phyloP scores from a whole-genome alignment of 768 basidiomycete species.

The Trametes cingulata region DNA sequence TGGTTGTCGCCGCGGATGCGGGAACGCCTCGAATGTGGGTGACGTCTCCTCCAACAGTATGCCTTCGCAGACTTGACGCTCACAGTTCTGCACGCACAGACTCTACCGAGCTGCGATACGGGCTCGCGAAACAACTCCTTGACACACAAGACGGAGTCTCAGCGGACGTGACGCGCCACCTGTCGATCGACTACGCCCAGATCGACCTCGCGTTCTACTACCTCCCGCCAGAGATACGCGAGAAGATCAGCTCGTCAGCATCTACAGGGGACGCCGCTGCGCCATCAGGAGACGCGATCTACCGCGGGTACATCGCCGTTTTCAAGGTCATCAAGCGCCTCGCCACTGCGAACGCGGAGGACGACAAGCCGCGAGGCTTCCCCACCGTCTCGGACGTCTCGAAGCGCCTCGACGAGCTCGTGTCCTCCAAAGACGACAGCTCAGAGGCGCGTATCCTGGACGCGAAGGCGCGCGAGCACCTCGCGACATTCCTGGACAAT shows the following conservation, averaged over 20 bases:
- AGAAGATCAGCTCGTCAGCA: slow-evolving; percentile 11
- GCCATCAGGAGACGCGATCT: slow-evolving; percentile 24
- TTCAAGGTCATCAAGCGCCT: slow-evolving; percentile 25
- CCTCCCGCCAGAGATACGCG: slow-evolving; percentile 9
- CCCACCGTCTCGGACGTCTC: slow-evolving; percentile 20
- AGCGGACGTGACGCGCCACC: slow-evolving; percentile 4
- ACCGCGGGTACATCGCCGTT: slow-evolving; percentile 32
- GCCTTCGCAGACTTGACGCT: slow-evolving; percentile 8
- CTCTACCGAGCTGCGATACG: slow-evolving; percentile 10
- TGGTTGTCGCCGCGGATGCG: slow-evolving; percentile 31
- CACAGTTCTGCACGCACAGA: not conserved
- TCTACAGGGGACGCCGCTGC: not conserved
- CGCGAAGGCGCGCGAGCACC: slow-evolving; percentile 8
- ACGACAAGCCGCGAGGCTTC: slow-evolving; percentile 10
- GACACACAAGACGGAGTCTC: slow-evolving; percentile 15
- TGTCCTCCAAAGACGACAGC: not conserved
- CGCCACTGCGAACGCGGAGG: slow-evolving; percentile 11
- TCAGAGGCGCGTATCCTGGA: not conserved
- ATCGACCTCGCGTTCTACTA: slow-evolving; percentile 18
- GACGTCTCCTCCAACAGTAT: not conserved
- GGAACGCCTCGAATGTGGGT: slow-evolving; percentile 27
- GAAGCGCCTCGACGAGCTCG: slow-evolving; percentile 5
- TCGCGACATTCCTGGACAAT: slow-evolving; percentile 25
- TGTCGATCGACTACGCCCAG: slow-evolving; percentile 16
- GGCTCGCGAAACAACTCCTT: slow-evolving; percentile 8